These are phyloP conservation scores for Penicillium sp. DNA, from an alignment of 2,329 filamentous ascomycete genomes.

Conservation along the genomic window DNA sequence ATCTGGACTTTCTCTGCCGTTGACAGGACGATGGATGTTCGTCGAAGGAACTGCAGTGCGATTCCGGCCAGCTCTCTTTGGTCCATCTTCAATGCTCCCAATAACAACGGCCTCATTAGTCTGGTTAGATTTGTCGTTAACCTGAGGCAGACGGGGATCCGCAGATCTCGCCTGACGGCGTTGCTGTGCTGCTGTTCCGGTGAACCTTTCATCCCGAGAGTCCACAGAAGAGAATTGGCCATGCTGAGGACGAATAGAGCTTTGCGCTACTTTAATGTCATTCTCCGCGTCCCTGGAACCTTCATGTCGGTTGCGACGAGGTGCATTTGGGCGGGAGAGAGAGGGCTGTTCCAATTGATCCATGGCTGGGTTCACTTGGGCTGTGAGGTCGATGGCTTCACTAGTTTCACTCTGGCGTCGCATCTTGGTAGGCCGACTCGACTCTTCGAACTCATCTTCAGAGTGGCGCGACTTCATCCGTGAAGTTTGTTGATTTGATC, in stretches of 20 bases:
- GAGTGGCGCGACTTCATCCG: conserved; percentile 3
- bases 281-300: conserved; percentile 28
- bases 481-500: conserved; percentile 9
- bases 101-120: not conserved
- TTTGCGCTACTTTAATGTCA: conserved; percentile 8
- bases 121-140: not conserved
- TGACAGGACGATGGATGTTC: conserved; percentile 7
- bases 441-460: conserved; percentile 20
- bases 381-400: conserved; percentile 3
- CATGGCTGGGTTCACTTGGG: not conserved
- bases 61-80: not conserved
- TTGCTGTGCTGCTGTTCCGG: conserved; percentile 25
- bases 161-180: conserved; percentile 18
- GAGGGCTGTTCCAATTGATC: not conserved
- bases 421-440: conserved; percentile 31
- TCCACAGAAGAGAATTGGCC: conserved; percentile 9
- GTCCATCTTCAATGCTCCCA: not conserved
- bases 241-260: not conserved
- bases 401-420: conserved; percentile 25
- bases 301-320: conserved; percentile 2
- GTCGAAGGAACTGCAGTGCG: conserved; percentile 1
- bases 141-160: not conserved
- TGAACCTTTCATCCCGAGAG: conserved; percentile 27
- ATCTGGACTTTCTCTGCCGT: conserved; percentile 40
- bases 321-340: not conserved